phyloP scores from a whole-genome alignment of 1,284 basidiomycete species.

The Boletellus sp. region DNA sequence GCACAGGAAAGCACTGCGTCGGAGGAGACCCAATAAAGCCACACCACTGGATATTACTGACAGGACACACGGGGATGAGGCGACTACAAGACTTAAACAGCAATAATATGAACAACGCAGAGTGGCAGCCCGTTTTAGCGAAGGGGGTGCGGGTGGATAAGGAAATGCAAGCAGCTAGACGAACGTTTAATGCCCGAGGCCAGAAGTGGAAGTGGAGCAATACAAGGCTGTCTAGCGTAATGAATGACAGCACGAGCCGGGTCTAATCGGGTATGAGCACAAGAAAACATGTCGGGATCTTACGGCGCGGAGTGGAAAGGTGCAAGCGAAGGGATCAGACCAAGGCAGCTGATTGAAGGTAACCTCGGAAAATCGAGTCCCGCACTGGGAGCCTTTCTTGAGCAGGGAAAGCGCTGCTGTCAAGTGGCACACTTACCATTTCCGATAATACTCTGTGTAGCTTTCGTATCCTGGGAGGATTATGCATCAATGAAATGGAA shows the following conservation, averaged over 20 bases:
- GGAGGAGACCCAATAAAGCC: slow-evolving; percentile 26
- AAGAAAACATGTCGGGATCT: slow-evolving; percentile 2
- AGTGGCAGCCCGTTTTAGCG: neutral
- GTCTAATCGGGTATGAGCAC: slow-evolving; percentile 2
- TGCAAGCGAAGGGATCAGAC: slow-evolving; percentile 35
- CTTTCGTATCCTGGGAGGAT: slow-evolving; percentile 63
- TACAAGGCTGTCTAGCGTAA: slow-evolving; percentile 7
- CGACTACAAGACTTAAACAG: slow-evolving; percentile 20
- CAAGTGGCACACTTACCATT: slow-evolving; percentile 49
- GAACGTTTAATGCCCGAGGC: neutral
- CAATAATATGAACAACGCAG: slow-evolving; percentile 8
- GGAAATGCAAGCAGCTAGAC: slow-evolving; percentile 9
- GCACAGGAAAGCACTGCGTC: slow-evolving; percentile 13
- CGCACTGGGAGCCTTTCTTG: slow-evolving; percentile 43
- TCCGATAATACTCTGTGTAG: slow-evolving; percentile 76
- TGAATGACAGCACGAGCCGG: slow-evolving; percentile 2
- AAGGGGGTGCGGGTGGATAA: neutral
- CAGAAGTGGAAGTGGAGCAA: neutral
- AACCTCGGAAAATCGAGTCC: slow-evolving; percentile 70
- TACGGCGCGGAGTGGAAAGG: neutral
- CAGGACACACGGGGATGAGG: neutral
- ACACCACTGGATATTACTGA: neutral
- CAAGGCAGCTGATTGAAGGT: slow-evolving; percentile 66
- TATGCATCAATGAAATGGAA: slow-evolving; percentile 3
- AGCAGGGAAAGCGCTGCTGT: slow-evolving; percentile 10